Percentiles rank a stretch among this genome's conserved stretches.
phyloP scores from a whole-genome alignment of 2,329 filamentous ascomycete genomes.

The Elsinoe australis region DNA sequence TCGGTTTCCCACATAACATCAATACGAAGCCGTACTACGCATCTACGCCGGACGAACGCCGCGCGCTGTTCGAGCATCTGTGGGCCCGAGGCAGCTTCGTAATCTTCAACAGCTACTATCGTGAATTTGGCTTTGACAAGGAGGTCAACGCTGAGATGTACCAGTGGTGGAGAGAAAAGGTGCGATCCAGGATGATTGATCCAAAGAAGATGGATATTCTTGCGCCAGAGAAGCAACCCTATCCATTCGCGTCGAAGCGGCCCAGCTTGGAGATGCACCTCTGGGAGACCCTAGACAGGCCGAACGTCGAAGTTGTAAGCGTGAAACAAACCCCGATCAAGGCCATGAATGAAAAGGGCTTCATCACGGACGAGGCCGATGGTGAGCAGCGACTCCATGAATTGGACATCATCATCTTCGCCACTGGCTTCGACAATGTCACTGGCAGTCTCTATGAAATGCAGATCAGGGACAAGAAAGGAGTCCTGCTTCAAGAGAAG shows the following conservation, averaged over 20 bases:
- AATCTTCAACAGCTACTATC: conserved; percentile 31
- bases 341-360: conserved; percentile 35
- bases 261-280: conserved; percentile 4
- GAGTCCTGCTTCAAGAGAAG: conserved; percentile 21
- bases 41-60: conserved; percentile 35
- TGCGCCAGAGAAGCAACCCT: conserved; percentile 36
- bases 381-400: conserved; percentile 32
- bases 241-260: conserved; percentile 34
- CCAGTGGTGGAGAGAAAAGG: conserved; percentile 31
- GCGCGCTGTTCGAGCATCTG: conserved; percentile 36
- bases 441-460: conserved; percentile 33
- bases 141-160: conserved; percentile 30
- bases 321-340: conserved; percentile 36
- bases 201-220: conserved; percentile 44
- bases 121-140: conserved; percentile 27
- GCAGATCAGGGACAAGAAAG: conserved; percentile 29
- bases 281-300: conserved; percentile 28
- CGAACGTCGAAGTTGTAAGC: conserved; percentile 36
- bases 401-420: conserved; percentile 38
- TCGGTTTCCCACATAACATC: conserved; percentile 53
- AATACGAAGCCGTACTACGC: conserved; percentile 47
- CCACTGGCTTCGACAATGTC: conserved; percentile 39
- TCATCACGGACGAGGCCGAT: conserved; percentile 31
- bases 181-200: conserved; percentile 33
- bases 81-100: conserved; percentile 35